phyloP scores from a whole-genome alignment of 768 basidiomycete species.

The Tephrocybe rancida region DNA sequence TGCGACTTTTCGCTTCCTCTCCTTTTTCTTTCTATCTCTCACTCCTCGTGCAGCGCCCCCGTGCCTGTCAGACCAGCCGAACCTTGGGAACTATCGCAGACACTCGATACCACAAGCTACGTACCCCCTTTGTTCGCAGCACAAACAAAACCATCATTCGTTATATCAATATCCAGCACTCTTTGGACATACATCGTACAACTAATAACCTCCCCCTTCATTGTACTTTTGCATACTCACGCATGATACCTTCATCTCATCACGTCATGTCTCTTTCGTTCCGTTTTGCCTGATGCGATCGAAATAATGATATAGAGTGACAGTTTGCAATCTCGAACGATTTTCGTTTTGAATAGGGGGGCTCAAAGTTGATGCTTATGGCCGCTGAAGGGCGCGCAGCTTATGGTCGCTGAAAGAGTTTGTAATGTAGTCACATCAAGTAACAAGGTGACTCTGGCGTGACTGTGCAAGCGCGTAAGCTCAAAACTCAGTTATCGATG shows the following conservation, averaged over 20 bases:
- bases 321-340: too few relatives aligned
- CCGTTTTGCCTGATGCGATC: background rate
- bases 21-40: slow-evolving; percentile 8
- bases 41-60: slow-evolving; percentile 4
- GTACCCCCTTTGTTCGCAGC: slow-evolving; percentile 3
- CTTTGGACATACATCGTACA: slow-evolving; percentile 16
- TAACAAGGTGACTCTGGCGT: too few relatives aligned
- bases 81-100: slow-evolving; percentile 3
- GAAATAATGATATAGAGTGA: too few relatives aligned
- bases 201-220: slow-evolving; percentile 21
- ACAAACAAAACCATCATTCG: slow-evolving; percentile 16
- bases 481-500: too few relatives aligned
- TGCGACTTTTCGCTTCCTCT: slow-evolving; percentile 1
- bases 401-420: too few relatives aligned
- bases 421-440: too few relatives aligned
- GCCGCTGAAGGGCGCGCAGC: too few relatives aligned
- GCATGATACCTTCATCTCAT: slow-evolving; percentile 19
- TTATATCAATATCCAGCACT: slow-evolving; percentile 22
- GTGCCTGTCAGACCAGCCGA: background rate
- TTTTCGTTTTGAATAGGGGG: too few relatives aligned
- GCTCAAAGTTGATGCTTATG: too few relatives aligned
- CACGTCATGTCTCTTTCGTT: slow-evolving; percentile 6
- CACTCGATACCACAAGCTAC: background rate
- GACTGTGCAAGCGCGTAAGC: too few relatives aligned
- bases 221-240: slow-evolving; percentile 28